Evolutionary conservation across 163 green algal species (phyloP).

Genomic region (Chloromonas sp.): DNA sequence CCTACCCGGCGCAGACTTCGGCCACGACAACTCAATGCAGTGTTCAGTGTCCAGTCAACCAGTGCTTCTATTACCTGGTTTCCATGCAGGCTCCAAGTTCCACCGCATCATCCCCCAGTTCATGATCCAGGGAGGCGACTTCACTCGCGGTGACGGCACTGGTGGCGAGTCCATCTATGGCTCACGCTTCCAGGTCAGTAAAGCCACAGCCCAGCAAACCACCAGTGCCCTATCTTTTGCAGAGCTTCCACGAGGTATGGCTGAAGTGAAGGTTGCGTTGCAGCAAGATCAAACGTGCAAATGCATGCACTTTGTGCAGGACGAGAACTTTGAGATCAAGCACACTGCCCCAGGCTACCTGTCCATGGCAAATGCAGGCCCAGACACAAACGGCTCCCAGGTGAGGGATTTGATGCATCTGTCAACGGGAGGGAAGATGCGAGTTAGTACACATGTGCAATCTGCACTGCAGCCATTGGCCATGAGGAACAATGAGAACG

Average conservation of each 20-base stretch:
- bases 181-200: conserved; percentile 4
- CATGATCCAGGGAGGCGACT: conserved; percentile 56
- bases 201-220: no score
- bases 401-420: background rate
- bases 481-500: no score
- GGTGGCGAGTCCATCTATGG: conserved; percentile 75
- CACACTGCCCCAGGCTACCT: conserved; percentile 65
- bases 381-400: conserved; percentile 59
- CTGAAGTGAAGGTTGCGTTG: no score
- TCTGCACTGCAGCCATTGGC: no score
- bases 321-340: conserved; percentile 49
- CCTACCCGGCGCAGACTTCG: background rate
- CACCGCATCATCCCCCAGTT: conserved; percentile 81
- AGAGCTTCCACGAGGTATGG: no score
- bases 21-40: no score
- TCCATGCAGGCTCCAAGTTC: conserved; percentile 60
- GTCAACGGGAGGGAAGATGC: no score
- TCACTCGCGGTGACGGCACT: conserved; percentile 63
- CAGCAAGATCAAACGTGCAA: no score
- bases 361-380: conserved; percentile 85
- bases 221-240: no score
- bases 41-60: no score
- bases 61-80: no score
- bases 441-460: no score
- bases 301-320: background rate